Evolutionary conservation across 164 flowering plant genomes (phyloP).

Genomic region (Magnolia changhungtana): DNA sequence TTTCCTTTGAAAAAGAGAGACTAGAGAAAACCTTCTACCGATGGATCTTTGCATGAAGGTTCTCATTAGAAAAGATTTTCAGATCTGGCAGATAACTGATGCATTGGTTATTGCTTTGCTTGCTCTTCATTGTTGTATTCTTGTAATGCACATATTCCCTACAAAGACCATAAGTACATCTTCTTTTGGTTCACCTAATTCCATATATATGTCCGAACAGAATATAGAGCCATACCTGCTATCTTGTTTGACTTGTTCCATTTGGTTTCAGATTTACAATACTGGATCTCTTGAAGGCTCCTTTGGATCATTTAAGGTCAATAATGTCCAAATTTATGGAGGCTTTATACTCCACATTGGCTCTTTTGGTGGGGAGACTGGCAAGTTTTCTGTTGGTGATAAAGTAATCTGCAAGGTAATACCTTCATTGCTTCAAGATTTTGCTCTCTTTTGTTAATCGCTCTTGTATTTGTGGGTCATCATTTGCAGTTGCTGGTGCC

Average conservation of each 20-base stretch:
- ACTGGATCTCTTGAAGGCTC: conserved; percentile 72
- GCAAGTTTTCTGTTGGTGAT: conserved; percentile 63
- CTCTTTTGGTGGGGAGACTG: conserved; percentile 27
- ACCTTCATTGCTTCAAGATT: background rate
- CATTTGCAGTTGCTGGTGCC: conserved; percentile 1
- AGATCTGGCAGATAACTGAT: too few relatives aligned
- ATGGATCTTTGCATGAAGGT: too few relatives aligned
- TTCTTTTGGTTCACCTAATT: background rate
- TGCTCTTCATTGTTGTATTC: too few relatives aligned
- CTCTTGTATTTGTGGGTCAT: conserved; percentile 1
- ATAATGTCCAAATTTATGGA: conserved; percentile 78
- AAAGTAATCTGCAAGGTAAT: conserved; percentile 76
- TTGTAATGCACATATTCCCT: too few relatives aligned
- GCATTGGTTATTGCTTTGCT: too few relatives aligned
- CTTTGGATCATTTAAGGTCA: conserved; percentile 67
- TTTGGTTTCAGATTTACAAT: conserved; percentile 73
- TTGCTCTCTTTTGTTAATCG: background rate
- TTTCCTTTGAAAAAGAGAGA: too few relatives aligned
- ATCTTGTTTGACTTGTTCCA: conserved; percentile 4
- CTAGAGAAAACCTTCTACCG: too few relatives aligned
- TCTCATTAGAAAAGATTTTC: too few relatives aligned
- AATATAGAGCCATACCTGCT: background rate
- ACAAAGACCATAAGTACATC: background rate
- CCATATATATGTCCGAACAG: background rate
- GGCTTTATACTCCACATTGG: conserved; percentile 93